Conservation (phyloP, 106 monocot species). For the Dendrobium catenatum region DNA sequence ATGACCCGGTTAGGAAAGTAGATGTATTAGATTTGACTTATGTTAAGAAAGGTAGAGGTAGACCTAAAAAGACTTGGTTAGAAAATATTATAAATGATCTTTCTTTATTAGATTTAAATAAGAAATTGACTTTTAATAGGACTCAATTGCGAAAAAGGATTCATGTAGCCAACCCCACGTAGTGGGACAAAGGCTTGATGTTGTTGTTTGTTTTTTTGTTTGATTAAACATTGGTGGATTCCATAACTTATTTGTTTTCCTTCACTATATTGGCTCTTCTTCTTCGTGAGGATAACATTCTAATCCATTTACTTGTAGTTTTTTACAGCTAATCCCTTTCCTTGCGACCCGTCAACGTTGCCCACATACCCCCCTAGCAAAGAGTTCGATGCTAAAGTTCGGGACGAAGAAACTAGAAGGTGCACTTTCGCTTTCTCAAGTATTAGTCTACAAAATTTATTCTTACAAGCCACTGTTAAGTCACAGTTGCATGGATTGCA, state of each 20-base stretch:
- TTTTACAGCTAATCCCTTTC: constrained; percentile 61
- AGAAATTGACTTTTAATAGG: too few relatives aligned
- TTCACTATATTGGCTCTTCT: not conserved
- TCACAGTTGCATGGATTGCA: not conserved
- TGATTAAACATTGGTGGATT: not conserved
- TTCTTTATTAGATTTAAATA: too few relatives aligned
- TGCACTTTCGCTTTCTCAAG: constrained; percentile 7
- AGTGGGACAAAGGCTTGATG: too few relatives aligned
- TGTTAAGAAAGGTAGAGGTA: too few relatives aligned
- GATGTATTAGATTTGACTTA: too few relatives aligned
- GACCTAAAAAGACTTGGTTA: too few relatives aligned
- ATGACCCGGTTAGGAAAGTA: too few relatives aligned
- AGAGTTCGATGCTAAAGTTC: constrained; percentile 80
- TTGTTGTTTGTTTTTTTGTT: not conserved
- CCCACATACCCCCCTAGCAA: constrained; percentile 82
- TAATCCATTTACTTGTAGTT: constrained; percentile 30
- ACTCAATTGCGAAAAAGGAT: too few relatives aligned
- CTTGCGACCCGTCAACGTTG: constrained; percentile 75
- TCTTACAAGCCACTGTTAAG: not conserved
- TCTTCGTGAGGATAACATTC: not conserved
- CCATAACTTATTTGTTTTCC: not conserved
- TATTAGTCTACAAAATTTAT: not conserved
- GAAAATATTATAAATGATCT: too few relatives aligned
- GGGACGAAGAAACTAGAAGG: constrained; percentile 85
- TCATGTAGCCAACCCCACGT: too few relatives aligned